Conservation (phyloP, 768 basidiomycete genomes). For the Mycena galericulata region DNA sequence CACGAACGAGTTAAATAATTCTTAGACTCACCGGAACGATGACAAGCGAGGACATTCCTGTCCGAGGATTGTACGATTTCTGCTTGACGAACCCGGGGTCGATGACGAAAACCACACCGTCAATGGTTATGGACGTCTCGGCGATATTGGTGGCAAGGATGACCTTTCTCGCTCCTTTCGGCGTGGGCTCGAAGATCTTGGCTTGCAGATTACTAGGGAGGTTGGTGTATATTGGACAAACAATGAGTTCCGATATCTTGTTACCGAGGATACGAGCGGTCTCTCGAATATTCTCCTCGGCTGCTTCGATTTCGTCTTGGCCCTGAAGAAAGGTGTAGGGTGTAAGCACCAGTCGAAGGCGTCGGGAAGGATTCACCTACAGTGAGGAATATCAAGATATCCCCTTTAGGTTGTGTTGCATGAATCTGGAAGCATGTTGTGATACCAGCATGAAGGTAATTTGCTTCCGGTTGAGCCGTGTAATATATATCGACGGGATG, state of each 20-base stretch:
- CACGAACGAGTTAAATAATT: background rate
- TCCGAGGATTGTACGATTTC: constrained; percentile 94
- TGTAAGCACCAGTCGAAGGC: constrained; percentile 51
- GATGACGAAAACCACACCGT: constrained; percentile 98
- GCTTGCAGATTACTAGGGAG: constrained; percentile 97
- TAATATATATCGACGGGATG: constrained; percentile 98
- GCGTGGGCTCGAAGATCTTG: constrained; percentile 96
- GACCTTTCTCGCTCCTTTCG: constrained; percentile 95
- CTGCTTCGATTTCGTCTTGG: constrained; percentile 97
- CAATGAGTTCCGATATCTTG: constrained; percentile 95
- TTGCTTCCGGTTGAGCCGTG: constrained; percentile 96
- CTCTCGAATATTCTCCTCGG: constrained; percentile 95
- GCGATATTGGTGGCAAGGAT: constrained; percentile 98
- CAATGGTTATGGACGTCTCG: constrained; percentile 96
- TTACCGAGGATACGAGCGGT: constrained; percentile 97
- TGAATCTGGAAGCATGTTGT: constrained; percentile 99
- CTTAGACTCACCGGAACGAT: constrained; percentile 84
- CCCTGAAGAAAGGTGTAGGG: constrained; percentile 93
- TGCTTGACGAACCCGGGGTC: constrained; percentile 99
- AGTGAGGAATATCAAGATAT: constrained; percentile 10
- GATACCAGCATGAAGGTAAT: constrained; percentile 96
- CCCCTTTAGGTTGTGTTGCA: background rate
- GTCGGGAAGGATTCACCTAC: background rate
- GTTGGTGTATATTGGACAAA: constrained; percentile 97
- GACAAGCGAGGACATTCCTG: constrained; percentile 98